These are phyloP conservation scores for Dactylellina drechsleri DNA, from an alignment of 2,329 filamentous ascomycete species.

Conservation along the genomic window DNA sequence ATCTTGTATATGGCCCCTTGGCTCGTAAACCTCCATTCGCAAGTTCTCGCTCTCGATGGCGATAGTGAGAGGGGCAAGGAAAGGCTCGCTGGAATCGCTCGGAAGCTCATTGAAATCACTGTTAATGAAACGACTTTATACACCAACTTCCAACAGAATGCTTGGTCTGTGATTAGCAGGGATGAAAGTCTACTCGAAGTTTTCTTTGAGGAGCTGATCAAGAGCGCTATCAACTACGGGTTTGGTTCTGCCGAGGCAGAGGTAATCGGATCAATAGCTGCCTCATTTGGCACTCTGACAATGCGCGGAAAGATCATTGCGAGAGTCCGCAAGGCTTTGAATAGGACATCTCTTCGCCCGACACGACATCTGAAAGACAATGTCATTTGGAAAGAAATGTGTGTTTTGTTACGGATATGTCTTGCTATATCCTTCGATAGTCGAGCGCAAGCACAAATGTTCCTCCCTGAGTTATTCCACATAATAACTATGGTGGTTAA, in stretches of 20 bases:
- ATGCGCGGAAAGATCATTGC: slow-evolving; percentile 74
- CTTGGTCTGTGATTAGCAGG: slow-evolving; percentile 73
- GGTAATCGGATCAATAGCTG: slow-evolving; percentile 71
- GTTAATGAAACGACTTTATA: slow-evolving; percentile 70
- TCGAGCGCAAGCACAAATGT: slow-evolving; percentile 74
- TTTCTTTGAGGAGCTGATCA: slow-evolving; percentile 74
- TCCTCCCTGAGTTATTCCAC: slow-evolving; percentile 75
- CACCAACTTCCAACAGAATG: slow-evolving; percentile 72
- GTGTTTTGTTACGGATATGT: slow-evolving; percentile 73
- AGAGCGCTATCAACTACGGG: slow-evolving; percentile 67
- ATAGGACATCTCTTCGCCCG: slow-evolving; percentile 73
- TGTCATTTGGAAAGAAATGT: slow-evolving; percentile 75
- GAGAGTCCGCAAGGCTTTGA: slow-evolving; percentile 73
- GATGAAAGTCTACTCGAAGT: slow-evolving; percentile 75
- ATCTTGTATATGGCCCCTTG: slow-evolving; percentile 77
- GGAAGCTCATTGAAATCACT: slow-evolving; percentile 74
- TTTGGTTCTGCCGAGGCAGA: slow-evolving; percentile 71
- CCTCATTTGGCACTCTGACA: slow-evolving; percentile 73
- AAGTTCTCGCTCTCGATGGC: slow-evolving; percentile 68
- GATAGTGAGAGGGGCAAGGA: slow-evolving; percentile 75
- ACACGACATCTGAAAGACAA: slow-evolving; percentile 74
- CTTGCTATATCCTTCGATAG: slow-evolving; percentile 75
- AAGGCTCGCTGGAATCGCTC: slow-evolving; percentile 71
- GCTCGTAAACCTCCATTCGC: slow-evolving; percentile 71
- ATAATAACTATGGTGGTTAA: slow-evolving; percentile 77